Percentiles rank a stretch among this genome's conserved stretches.
These are phyloP conservation scores for Puccinia horiana DNA, from an alignment of 1,284 basidiomycete genomes.

Conservation along the genomic window DNA sequence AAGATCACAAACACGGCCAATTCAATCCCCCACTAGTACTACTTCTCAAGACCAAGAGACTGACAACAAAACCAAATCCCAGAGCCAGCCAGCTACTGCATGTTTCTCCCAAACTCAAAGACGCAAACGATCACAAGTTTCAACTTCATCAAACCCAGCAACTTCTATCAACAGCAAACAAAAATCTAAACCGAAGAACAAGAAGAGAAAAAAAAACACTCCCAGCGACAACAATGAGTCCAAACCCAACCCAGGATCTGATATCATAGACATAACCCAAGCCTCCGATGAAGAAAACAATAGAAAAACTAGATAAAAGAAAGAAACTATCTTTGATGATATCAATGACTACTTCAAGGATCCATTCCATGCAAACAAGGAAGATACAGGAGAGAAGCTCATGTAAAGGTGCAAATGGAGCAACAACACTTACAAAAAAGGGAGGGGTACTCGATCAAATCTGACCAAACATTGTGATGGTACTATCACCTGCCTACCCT, in stretches of 20 bases:
- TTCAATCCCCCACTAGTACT: too few species aligned
- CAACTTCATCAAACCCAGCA: too few species aligned
- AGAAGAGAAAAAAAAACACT: too few species aligned
- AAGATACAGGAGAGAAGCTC: neutral
- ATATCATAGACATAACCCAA: neutral
- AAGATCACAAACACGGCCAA: too few species aligned
- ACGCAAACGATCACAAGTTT: too few species aligned
- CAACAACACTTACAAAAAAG: neutral
- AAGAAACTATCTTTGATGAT: neutral
- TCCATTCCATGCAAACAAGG: neutral
- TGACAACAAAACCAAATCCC: too few species aligned
- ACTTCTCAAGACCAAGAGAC: too few species aligned
- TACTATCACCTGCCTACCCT: neutral
- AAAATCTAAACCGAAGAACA: too few species aligned
- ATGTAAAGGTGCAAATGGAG: conserved; percentile 1
- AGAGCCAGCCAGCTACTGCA: too few species aligned
- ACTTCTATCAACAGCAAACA: too few species aligned
- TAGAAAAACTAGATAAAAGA: neutral
- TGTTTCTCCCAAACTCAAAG: too few species aligned
- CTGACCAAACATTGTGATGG: neutral
- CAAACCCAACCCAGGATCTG: neutral
- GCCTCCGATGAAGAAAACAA: neutral
- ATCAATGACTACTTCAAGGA: neutral
- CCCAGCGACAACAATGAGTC: too few species aligned
- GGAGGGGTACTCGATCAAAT: neutral